phyloP scores from a whole-genome alignment of 2,329 filamentous ascomycete species.

The Macrophomina pseudophaseolina region DNA sequence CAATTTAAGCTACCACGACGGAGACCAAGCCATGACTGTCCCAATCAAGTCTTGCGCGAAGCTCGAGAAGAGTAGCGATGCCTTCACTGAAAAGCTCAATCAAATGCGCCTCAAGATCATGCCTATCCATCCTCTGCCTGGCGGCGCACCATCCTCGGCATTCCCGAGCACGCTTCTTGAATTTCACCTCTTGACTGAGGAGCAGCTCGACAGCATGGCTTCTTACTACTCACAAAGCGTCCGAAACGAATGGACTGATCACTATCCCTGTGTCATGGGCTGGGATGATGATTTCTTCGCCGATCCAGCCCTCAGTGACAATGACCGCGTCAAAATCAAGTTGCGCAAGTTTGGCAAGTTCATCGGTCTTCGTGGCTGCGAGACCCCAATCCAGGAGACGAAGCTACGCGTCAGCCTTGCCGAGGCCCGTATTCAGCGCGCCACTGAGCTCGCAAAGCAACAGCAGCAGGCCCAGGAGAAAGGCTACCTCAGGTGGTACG shows the following conservation, averaged over 20 bases:
- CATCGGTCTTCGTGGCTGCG: constrained; percentile 71
- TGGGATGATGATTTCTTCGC: constrained; percentile 59
- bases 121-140: constrained; percentile 63
- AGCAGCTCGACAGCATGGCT: constrained; percentile 71
- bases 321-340: constrained; percentile 59
- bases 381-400: constrained; percentile 57
- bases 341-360: constrained; percentile 74
- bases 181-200: constrained; percentile 76
- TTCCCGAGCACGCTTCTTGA: constrained; percentile 71
- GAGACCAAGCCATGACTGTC: not conserved
- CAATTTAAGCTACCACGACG: not conserved
- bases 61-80: constrained; percentile 43
- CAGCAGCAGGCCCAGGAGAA: constrained; percentile 9
- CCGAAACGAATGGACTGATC: constrained; percentile 58
- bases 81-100: constrained; percentile 64
- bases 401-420: constrained; percentile 31
- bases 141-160: constrained; percentile 65
- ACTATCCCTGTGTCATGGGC: constrained; percentile 71
- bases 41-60: constrained; percentile 1
- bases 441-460: constrained; percentile 5
- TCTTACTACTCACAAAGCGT: constrained; percentile 75
- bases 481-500: constrained; percentile 3
- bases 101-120: constrained; percentile 70
- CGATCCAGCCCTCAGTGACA: constrained; percentile 39
- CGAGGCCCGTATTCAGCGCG: not conserved